Conservation (phyloP, 495 filamentous ascomycete genomes). For the Glarea lozoyensis region DNA sequence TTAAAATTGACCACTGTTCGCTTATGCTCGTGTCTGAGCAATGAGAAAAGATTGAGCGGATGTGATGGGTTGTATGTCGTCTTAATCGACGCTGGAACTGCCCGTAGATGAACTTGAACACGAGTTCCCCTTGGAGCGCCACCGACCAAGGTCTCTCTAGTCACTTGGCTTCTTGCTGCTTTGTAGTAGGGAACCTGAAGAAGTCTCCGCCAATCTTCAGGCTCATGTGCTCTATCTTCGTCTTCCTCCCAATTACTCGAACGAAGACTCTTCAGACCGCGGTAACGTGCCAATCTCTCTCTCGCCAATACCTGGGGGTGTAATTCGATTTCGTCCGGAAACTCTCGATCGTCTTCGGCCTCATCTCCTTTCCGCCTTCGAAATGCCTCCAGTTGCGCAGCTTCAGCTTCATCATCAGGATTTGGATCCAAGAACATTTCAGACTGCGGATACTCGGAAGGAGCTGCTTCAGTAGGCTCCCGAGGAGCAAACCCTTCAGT, state of each 20-base stretch:
- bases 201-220: conserved; percentile 80
- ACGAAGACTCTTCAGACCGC: conserved; percentile 83
- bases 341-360: conserved; percentile 82
- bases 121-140: conserved; percentile 76
- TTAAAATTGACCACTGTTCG: conserved; percentile 77
- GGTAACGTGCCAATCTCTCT: conserved; percentile 75
- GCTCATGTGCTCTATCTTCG: conserved; percentile 77
- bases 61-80: conserved; percentile 40
- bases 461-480: conserved; percentile 67
- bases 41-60: conserved; percentile 67
- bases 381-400: conserved; percentile 67
- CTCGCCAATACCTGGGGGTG: conserved; percentile 78
- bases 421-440: conserved; percentile 86
- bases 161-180: conserved; percentile 59
- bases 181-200: conserved; percentile 79
- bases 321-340: conserved; percentile 95
- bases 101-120: conserved; percentile 70
- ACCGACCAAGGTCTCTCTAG: conserved; percentile 75
- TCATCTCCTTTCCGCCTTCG: conserved; percentile 66
- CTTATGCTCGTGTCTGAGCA: conserved; percentile 93
- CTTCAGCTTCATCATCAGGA: conserved; percentile 72
- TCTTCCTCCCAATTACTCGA: conserved; percentile 80
- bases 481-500: conserved; percentile 60
- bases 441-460: conserved; percentile 80
- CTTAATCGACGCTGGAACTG: conserved; percentile 54